Percentiles rank a stretch among this genome's conserved stretches.
Evolutionary conservation across 495 filamentous ascomycete genomes (phyloP).

Genomic region (Penicillium macrosclerotiorum): DNA sequence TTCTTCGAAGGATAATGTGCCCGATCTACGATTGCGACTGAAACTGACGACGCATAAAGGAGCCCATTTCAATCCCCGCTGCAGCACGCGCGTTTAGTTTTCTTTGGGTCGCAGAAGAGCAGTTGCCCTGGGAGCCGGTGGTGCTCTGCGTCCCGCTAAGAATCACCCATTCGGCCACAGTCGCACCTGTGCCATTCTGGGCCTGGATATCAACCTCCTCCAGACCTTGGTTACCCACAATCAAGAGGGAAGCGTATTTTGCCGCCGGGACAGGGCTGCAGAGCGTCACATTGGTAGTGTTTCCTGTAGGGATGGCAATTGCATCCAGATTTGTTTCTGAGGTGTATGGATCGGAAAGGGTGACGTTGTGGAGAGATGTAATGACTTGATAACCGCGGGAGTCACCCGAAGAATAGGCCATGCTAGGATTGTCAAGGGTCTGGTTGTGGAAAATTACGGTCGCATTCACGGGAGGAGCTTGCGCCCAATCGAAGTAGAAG

Average conservation of each 20-base stretch:
- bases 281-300: conserved; percentile 48
- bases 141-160: conserved; percentile 27
- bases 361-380: conserved; percentile 25
- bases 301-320: conserved; percentile 40
- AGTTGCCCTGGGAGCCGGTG: conserved; percentile 2
- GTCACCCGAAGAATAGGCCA: conserved; percentile 1
- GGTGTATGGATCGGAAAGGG: conserved; percentile 38
- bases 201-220: conserved; percentile 43
- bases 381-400: conserved; percentile 17
- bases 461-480: conserved; percentile 55
- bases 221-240: conserved; percentile 46
- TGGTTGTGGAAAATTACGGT: conserved; percentile 56
- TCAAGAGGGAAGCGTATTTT: conserved; percentile 44
- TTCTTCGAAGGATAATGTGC: neutral
- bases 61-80: conserved; percentile 3
- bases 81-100: conserved; percentile 12
- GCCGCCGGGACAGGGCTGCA: conserved; percentile 31
- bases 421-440: conserved; percentile 20
- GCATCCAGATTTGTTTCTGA: conserved; percentile 22
- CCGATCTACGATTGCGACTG: too few relatives aligned
- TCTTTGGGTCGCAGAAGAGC: too few relatives aligned
- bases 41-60: conserved; percentile 14
- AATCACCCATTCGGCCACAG: conserved; percentile 72
- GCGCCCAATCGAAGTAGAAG: conserved; percentile 67
- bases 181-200: conserved; percentile 55